Percentiles rank a stretch among this genome's conserved stretches.
These are phyloP conservation scores for Petunia hybrid DNA, from an alignment of 305 asterid species.

Conservation along the genomic window DNA sequence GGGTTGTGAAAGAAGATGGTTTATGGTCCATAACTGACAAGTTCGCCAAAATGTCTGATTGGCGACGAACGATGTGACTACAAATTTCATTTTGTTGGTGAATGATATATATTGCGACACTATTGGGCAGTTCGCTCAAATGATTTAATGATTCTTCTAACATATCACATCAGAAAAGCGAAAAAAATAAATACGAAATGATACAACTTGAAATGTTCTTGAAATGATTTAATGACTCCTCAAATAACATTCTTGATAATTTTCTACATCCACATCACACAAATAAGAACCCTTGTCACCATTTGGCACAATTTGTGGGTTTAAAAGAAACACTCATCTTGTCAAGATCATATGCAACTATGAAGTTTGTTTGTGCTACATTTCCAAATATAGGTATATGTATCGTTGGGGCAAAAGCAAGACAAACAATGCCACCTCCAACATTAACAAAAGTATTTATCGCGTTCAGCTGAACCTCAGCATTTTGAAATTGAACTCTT, in stretches of 20 bases:
- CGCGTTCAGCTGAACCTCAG: slow-evolving; percentile 47
- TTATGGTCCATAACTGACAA: too few relatives aligned
- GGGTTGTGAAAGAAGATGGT: too few relatives aligned
- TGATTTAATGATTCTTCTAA: too few relatives aligned
- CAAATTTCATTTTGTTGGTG: too few relatives aligned
- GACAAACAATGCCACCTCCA: slow-evolving; percentile 36
- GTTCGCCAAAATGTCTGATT: too few relatives aligned
- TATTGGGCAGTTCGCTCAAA: too few relatives aligned
- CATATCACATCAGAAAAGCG: too few relatives aligned
- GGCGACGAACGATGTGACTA: too few relatives aligned
- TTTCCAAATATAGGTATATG: slow-evolving; percentile 47
- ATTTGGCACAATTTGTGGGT: slow-evolving; percentile 47
- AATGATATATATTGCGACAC: too few relatives aligned
- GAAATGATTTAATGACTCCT: background rate
- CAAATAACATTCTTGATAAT: background rate
- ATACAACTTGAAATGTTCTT: too few relatives aligned
- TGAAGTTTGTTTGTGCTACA: slow-evolving; percentile 51
- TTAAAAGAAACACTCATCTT: slow-evolving; percentile 46
- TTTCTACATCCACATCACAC: background rate
- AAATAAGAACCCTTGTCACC: background rate
- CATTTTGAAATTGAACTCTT: slow-evolving; percentile 50
- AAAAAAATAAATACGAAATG: too few relatives aligned
- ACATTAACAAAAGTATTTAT: slow-evolving; percentile 35
- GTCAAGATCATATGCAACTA: slow-evolving; percentile 53
- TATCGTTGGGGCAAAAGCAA: slow-evolving; percentile 41